Base-by-base conservation (phyloP, 305 asterid genomes). In the Euphrasia arctica region DNA sequence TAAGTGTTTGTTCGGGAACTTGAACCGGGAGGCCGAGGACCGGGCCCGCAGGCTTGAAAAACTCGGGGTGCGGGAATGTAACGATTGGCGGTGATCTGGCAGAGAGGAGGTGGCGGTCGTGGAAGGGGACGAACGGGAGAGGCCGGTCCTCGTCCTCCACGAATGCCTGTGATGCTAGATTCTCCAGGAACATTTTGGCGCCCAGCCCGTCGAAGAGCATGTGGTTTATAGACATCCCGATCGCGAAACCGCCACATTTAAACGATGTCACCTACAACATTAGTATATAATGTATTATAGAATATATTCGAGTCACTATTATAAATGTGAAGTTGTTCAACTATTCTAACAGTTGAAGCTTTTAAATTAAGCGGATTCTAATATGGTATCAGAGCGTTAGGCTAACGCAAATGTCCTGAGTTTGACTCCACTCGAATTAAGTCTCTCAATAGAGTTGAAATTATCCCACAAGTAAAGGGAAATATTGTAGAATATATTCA, bases 221-320 rank as follows among this genome's bases (percentile, higher is more conserved):
- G 58, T 84, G 90, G 70, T 74, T 84, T 9, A 68, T 68, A 0
- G 87, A 72, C 48, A 75, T 7, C 2, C 82, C 87, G 71, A 82
- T 54, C 41, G 77, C 81, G 39, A 84, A 79, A 54, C 88, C 88
- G 7, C 91, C 91, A 56, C 91, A 84, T 63, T 66, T 78, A 52
- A 84, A 81, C 47, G 91, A 74, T 55, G 88, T 84, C 31, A 77
- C 65, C 88, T 82, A 22, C 34, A 54, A 36, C 9, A 36, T 36
- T 36, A 36, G 22, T 18, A 18, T 18, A 18, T 18, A 18, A 18
- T 18, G 22, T 18, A 18, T 18, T 18, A 18, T 18, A 18, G 22
- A 18, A 18, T 18, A 18, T 18, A 18, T 18, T 18, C 22, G 22
- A 18, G 22, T 18, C 22, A 18, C 22, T 18, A 18, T 18, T 18